These are phyloP conservation scores for Paxillus involutus DNA, from an alignment of 768 basidiomycete species.

Conservation along the genomic window DNA sequence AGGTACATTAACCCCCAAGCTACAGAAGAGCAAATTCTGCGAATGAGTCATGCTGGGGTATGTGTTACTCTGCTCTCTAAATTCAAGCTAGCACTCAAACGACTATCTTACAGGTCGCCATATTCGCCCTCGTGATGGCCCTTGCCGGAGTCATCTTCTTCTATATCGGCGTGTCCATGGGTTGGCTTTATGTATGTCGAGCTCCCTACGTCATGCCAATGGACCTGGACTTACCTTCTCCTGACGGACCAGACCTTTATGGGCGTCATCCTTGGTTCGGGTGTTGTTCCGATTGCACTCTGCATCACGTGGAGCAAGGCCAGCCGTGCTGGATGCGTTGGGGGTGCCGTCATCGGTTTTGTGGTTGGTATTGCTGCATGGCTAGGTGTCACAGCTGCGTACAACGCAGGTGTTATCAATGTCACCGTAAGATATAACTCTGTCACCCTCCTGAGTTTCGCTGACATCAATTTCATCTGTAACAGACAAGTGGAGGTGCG, in stretches of 20 bases:
- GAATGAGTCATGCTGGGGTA: slow-evolving; percentile 67
- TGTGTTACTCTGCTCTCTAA: slow-evolving; percentile 8
- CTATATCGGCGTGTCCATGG: slow-evolving; percentile 91
- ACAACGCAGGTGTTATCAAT: slow-evolving; percentile 71
- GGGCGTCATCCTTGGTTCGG: slow-evolving; percentile 84
- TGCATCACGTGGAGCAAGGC: slow-evolving; percentile 85
- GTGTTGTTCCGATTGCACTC: slow-evolving; percentile 84
- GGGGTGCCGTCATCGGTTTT: slow-evolving; percentile 73
- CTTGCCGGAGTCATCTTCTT: slow-evolving; percentile 84
- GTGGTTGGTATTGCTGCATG: slow-evolving; percentile 72
- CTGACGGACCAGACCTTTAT: slow-evolving; percentile 65
- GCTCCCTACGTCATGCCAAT: not conserved
- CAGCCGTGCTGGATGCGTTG: slow-evolving; percentile 81
- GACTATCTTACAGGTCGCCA: slow-evolving; percentile 46
- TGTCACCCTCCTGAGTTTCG: not conserved
- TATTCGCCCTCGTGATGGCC: slow-evolving; percentile 78
- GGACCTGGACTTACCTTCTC: not conserved
- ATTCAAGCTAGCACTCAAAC: not conserved
- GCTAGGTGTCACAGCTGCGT: slow-evolving; percentile 75
- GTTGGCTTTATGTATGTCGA: slow-evolving; percentile 81
- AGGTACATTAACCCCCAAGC: slow-evolving; percentile 82
- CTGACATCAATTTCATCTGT: slow-evolving; percentile 1
- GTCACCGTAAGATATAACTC: slow-evolving; percentile 49
- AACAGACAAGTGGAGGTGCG: slow-evolving; percentile 51
- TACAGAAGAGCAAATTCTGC: slow-evolving; percentile 69